These are phyloP conservation scores for Fusarium napiforme DNA, from an alignment of 2,329 filamentous ascomycete species.

Conservation along the genomic window DNA sequence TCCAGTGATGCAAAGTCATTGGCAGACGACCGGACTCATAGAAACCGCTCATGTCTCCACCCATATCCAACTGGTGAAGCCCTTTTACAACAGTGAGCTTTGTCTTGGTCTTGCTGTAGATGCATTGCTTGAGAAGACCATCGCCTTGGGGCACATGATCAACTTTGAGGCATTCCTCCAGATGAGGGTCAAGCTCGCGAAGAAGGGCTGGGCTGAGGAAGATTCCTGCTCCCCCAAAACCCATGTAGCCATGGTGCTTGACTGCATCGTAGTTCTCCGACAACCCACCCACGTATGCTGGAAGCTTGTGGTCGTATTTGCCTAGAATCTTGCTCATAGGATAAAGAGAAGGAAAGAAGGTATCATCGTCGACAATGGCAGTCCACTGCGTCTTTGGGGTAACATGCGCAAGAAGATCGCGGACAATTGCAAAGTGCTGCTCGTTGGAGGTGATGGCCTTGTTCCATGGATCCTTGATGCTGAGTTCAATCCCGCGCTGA, in stretches of 20 bases:
- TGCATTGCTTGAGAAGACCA: conserved; percentile 66
- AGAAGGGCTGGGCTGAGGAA: conserved; percentile 67
- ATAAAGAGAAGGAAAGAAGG: conserved; percentile 68
- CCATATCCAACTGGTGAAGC: conserved; percentile 68
- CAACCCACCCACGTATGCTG: conserved; percentile 66
- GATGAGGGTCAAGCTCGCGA: conserved; percentile 57
- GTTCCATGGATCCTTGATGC: conserved; percentile 49
- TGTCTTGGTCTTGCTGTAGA: conserved; percentile 64
- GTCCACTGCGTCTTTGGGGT: conserved; percentile 63
- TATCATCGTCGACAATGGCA: conserved; percentile 70
- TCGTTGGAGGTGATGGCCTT: conserved; percentile 57
- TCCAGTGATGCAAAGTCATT: conserved; percentile 72
- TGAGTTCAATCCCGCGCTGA: conserved; percentile 49
- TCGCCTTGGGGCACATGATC: conserved; percentile 58
- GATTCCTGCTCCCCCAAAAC: conserved; percentile 69
- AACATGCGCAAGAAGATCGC: conserved; percentile 58
- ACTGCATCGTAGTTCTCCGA: conserved; percentile 67
- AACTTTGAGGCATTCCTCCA: conserved; percentile 58
- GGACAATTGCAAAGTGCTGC: conserved; percentile 67
- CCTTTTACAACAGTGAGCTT: conserved; percentile 66
- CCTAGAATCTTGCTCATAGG: conserved; percentile 60
- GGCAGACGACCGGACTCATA: conserved; percentile 68
- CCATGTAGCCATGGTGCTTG: conserved; percentile 66
- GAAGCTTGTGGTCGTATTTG: conserved; percentile 59
- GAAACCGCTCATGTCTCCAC: conserved; percentile 66